Base-by-base conservation (phyloP, 2,329 filamentous ascomycete genomes). In the Macrophomina pseudophaseolina region DNA sequence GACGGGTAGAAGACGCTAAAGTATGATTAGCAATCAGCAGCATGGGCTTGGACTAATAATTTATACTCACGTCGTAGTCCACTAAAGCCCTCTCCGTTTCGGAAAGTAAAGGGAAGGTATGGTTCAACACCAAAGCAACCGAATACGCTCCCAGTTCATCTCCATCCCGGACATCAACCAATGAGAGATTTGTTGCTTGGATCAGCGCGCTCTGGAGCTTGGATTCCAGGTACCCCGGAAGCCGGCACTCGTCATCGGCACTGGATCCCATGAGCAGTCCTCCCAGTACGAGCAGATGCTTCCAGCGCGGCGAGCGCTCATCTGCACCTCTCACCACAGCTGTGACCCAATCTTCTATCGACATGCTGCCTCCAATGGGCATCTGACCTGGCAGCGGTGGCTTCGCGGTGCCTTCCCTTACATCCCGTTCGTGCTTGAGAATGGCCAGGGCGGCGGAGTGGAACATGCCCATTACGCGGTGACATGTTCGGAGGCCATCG, bases 211-310 rank as follows among this genome's bases (percentile, higher is more conserved):
- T 83, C 74, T 94, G 91, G 0, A 97, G 81, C 49, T 87, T 92
- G 40, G 82, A 85, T 53, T 89, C 85, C 75, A 94, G 83, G 60
- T 84, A 78, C 38, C 82, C 79, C 5, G 89, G 87, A 53, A 88
- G 80, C 48, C 89, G 85, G 68, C 87, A 84, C 16, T 85, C 77
- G 71, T 78, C 74, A 70, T 79, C 76, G 5, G 49, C 82, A 70
- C 91, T 90, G 74, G 94, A 90, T 8, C 92, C 93, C 74, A 94
- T 85, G 67, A 97, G 79, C 28, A 97, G 81, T 3, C 93, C 94
- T 0, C 89, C 89, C 8, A 97, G 85, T 5, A 94, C 85, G n/a
- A 97, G 82, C 35, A 93, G 79, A 77, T 97, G 93, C 76, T 93
- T 90, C 93, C 93, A 97, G 73, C 92, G 83, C 18, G 84, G 86